Conservation (phyloP, 257 asterid species). For the Buddleja alternifolia region DNA sequence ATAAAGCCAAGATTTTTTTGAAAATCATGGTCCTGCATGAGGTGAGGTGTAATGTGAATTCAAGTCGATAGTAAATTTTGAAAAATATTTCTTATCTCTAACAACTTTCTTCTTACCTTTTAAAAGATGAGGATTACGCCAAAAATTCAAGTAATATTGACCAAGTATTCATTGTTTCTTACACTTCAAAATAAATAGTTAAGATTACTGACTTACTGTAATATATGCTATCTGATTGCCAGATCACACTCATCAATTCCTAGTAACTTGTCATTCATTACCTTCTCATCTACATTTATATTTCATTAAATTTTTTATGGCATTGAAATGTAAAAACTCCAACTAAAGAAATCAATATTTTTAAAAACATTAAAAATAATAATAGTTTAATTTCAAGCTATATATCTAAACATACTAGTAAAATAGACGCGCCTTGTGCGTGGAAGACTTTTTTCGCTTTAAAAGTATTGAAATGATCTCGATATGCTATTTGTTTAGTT, state of each 20-base stretch:
- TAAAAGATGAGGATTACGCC: not conserved
- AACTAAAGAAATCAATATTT: not conserved
- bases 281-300: not conserved
- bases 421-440: too few species aligned
- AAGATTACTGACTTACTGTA: not conserved
- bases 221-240: not conserved
- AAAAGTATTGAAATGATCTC: too few species aligned
- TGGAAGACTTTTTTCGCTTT: too few species aligned
- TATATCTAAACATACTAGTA: too few species aligned
- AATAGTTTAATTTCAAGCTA: not conserved
- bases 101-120: conserved; percentile 5
- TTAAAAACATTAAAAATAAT: not conserved
- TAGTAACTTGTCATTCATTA: not conserved
- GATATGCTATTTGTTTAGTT: too few species aligned
- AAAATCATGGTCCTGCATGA: not conserved
- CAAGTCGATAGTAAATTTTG: not conserved
- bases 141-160: conserved; percentile 11
- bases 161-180: not conserved
- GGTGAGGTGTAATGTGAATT: not conserved
- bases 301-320: too few species aligned
- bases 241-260: not conserved
- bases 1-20: not conserved
- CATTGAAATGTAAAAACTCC: too few species aligned
- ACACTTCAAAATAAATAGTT: not conserved
- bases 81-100: conserved; percentile 23